These are phyloP conservation scores for Smittium culicis DNA, from an alignment of 371 early-diverging fungal species.

Conservation along the genomic window DNA sequence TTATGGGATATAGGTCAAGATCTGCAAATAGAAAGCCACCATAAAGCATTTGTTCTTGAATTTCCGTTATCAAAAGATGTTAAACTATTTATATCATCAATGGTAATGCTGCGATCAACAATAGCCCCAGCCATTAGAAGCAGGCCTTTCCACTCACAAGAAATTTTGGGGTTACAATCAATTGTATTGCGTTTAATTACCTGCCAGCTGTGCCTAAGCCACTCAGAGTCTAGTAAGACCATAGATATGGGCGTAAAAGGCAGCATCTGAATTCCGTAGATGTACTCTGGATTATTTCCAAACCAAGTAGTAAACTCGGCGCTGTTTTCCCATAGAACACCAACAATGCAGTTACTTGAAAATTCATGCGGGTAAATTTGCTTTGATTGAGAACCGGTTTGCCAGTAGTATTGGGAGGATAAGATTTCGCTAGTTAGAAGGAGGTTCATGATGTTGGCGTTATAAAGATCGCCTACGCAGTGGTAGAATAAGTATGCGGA, in stretches of 20 bases:
- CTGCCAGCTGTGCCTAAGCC: constrained; percentile 28
- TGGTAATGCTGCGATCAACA: constrained; percentile 21
- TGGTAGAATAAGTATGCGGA: constrained; percentile 41
- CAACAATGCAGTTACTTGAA: constrained; percentile 46
- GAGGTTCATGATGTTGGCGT: constrained; percentile 27
- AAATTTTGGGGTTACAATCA: background rate
- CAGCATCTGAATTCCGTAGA: constrained; percentile 66
- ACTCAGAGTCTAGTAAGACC: constrained; percentile 18
- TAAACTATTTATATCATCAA: constrained; percentile 3
- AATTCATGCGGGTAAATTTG: constrained; percentile 26
- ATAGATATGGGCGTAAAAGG: constrained; percentile 53
- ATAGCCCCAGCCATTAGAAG: constrained; percentile 24
- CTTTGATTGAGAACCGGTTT: constrained; percentile 15
- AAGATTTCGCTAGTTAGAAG: constrained; percentile 41
- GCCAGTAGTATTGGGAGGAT: constrained; percentile 44
- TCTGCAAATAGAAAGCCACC: constrained; percentile 29
- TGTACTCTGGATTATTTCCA: constrained; percentile 45
- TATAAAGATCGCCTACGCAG: background rate
- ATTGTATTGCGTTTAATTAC: constrained; percentile 15
- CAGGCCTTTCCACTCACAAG: constrained; percentile 28
- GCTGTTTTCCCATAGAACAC: constrained; percentile 58
- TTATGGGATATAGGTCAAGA: too few species aligned
- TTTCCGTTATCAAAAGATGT: constrained; percentile 31
- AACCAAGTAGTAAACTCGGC: constrained; percentile 54
- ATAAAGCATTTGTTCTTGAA: constrained; percentile 26